Evolutionary conservation across 805 yeast species (phyloP), one percentile per base, ranked within the genome.

Genomic region (Candida oleophila): DNA sequence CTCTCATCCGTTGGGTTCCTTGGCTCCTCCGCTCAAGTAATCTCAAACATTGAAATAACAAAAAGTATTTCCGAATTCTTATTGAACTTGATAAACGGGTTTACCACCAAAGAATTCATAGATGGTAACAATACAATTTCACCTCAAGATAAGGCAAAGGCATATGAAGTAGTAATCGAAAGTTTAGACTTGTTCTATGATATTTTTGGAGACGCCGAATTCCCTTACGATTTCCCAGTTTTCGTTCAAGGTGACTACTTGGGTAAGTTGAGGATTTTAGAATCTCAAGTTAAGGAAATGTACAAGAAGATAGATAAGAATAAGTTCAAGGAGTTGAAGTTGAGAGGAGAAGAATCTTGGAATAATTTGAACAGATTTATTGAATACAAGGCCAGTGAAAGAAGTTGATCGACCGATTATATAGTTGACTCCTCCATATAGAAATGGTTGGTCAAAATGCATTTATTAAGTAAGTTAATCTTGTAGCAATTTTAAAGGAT

Each of bases 351-450:
- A 44, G 94, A 87, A 48, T 81, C 85, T 1, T 71, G 80, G 54
- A 62, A 65, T 39, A 90, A 88, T 53, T 66, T 92, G 53, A 81
- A 77, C 12, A 73, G 96, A 49, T 92, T 94, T 62, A 80, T 92
- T 45, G 78, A 78, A 46, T 92, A 92, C 68, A 92, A 94, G 48
- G 52, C 52, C 33, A 50, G 49, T 18, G 75, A 71, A 48, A 47
- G 60, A 44, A 38, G 46, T 11, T 56, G 39, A 54, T n/a, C n/a
- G 33, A 18, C 5, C 11, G 11, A n/a, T n/a, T 25, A 25, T 25
- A 25, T 25, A 25, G 30, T 25, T 25, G 30, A 11, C 30, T 5
- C 5, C 30, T 5, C 5, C 30, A 25, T 25, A 25, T 25, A 25
- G 30, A 25, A 11, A 25, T 25, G 30, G 30, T 7, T 25, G 11